Percentiles rank a stretch among this genome's conserved stretches.
Conservation (phyloP, 805 yeast genomes). For the Lipomyces chichibuensis region DNA sequence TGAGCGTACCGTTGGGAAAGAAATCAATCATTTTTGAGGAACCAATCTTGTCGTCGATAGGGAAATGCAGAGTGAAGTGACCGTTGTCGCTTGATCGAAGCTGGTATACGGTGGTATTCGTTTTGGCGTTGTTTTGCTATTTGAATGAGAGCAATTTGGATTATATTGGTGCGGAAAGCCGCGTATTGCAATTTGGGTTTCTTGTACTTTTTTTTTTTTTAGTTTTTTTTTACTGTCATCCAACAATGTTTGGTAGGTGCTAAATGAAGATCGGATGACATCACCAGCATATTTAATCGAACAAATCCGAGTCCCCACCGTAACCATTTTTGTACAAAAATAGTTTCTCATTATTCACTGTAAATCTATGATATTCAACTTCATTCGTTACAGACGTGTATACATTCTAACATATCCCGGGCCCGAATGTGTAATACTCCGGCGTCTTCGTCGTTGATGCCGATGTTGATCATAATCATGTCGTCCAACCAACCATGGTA, state of each 20-base stretch:
- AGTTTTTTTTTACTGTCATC: background rate
- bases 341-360: no score
- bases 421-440: constrained; percentile 22
- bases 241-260: background rate
- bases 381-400: constrained; percentile 5
- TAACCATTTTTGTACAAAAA: no score
- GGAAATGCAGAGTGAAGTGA: background rate
- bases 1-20: no score
- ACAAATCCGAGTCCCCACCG: background rate
- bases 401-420: constrained; percentile 27
- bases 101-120: background rate
- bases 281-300: background rate
- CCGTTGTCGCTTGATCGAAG: background rate
- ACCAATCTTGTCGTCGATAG: background rate
- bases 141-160: background rate
- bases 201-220: background rate
- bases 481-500: constrained; percentile 34
- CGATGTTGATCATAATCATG: constrained; percentile 22
- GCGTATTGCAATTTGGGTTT: background rate
- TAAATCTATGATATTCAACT: background rate
- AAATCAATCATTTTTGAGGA: no score
- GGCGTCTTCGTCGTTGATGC: constrained; percentile 22
- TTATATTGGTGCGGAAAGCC: background rate
- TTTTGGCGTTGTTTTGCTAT: background rate
- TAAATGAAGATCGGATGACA: no score